Evolutionary conservation across 192 early-diverging fungal genomes (phyloP).

Genomic region (Dissophora globulifera): DNA sequence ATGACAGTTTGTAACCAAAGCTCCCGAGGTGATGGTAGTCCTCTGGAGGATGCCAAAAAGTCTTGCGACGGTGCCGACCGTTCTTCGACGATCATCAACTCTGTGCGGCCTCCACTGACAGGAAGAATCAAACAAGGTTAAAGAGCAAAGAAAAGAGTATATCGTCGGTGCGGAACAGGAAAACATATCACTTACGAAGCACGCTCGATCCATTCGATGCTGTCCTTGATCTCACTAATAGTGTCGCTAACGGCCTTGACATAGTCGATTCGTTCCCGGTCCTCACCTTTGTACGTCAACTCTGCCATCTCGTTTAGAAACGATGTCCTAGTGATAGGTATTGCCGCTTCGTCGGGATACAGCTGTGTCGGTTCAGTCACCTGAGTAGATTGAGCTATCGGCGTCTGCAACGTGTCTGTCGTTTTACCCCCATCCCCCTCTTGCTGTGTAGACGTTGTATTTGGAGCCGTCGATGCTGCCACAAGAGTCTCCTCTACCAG

Average conservation of each 20-base stretch:
- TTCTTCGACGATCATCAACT: conserved; percentile 24
- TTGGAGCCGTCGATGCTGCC: neutral
- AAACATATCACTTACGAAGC: conserved; percentile 7
- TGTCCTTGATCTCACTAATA: conserved; percentile 40
- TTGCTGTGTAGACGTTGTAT: neutral
- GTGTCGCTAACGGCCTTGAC: conserved; percentile 10
- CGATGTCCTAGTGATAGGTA: too few species aligned
- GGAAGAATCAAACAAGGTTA: neutral
- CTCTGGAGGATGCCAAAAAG: neutral
- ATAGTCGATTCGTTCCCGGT: conserved; percentile 4
- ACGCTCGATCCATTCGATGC: conserved; percentile 26
- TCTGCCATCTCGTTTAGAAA: too few species aligned
- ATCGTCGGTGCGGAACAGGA: neutral
- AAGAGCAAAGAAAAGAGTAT: neutral
- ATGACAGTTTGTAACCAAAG: conserved; percentile 27
- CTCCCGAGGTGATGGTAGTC: conserved; percentile 10
- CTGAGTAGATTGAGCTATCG: too few species aligned
- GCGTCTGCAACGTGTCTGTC: too few species aligned
- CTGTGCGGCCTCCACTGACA: conserved; percentile 22
- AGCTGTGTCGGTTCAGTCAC: too few species aligned
- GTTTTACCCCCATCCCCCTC: neutral
- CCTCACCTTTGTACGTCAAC: neutral
- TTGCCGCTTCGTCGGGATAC: too few species aligned
- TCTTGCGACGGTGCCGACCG: neutral
- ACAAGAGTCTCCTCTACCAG: neutral